Conservation (phyloP, 257 asterid genomes). For the Osmanthus fragrans region DNA sequence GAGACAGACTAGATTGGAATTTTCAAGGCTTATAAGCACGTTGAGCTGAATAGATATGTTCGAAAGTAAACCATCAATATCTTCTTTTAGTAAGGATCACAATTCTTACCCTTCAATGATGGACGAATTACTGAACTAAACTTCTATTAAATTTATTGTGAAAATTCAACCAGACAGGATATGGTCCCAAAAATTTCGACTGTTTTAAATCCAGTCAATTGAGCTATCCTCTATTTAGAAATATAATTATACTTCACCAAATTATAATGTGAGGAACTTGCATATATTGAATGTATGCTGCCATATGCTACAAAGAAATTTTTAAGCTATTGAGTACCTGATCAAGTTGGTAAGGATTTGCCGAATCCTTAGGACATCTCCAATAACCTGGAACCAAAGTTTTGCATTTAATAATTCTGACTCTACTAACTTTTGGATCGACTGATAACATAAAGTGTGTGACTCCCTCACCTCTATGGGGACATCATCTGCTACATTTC, state of each 20-base stretch:
- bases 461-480: slow-evolving; percentile 69
- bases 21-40: too few species aligned
- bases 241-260: background rate
- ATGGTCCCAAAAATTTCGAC: background rate
- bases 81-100: background rate
- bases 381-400: slow-evolving; percentile 55
- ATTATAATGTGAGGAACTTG: background rate
- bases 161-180: background rate
- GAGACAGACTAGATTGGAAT: too few species aligned
- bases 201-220: background rate
- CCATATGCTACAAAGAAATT: background rate
- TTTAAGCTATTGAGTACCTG: slow-evolving; percentile 49
- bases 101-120: background rate
- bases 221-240: background rate
- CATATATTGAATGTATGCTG: background rate
- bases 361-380: slow-evolving; percentile 89
- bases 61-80: too few species aligned
- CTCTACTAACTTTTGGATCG: background rate
- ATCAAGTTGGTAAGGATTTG: slow-evolving; percentile 90
- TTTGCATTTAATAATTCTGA: slow-evolving; percentile 3
- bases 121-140: background rate
- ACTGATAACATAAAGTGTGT: background rate
- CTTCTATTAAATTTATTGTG: background rate
- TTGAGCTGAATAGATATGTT: too few species aligned
- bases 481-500: slow-evolving; percentile 85